Evolutionary conservation across 2,329 filamentous ascomycete genomes (phyloP), one percentile per base, ranked within the genome.

Genomic region (Cercospora sp.): DNA sequence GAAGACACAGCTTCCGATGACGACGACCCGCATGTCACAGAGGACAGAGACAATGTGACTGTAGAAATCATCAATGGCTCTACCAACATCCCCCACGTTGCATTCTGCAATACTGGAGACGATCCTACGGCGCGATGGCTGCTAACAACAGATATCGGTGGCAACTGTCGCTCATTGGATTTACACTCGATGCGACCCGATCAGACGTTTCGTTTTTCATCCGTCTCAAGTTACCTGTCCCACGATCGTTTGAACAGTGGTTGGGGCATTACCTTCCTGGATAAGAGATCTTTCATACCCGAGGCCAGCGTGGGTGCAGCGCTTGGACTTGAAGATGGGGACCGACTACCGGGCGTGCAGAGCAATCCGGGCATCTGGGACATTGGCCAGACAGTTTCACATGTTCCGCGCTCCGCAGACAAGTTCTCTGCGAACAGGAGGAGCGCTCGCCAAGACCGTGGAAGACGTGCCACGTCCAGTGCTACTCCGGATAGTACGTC

Each of bases 81-180:
- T 4, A 68, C 76, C 8, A 89, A 90, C 71, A 86, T 89, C 18
- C 88, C 88, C 1, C 81, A 81, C 57, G 81, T 90, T 20, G 80
- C 82, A 0, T 89, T 90, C 74, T 82, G 87, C 68, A 89, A 89
- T 69, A 87, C 81, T 42, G 83, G 83, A 16, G 79, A 85, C 48
- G 87, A 89, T 71, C 80, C 82, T 0, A 79, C 82, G 28, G 87
- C 85, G 5, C 79, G 80, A 63, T 89, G 85, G 84, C 82, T 90
- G 63, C 75, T 87, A 30, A 87, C 85, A 64, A 86, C 84, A 10
- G 85, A 87, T 69, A 88, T 90, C 36, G 73, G 70, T 28, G 76
- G 76, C 45, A 72, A 72, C 36, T 77, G 73, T 61, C 71, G 75
- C 20, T 69, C 73, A 4, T 74, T 78, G 42, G 75, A 78, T 63